A percentile compares a stretch with the other conserved stretches of the same genome.
phyloP scores from a whole-genome alignment of 2,329 filamentous ascomycete species.

The Sclerotinia nivalis region DNA sequence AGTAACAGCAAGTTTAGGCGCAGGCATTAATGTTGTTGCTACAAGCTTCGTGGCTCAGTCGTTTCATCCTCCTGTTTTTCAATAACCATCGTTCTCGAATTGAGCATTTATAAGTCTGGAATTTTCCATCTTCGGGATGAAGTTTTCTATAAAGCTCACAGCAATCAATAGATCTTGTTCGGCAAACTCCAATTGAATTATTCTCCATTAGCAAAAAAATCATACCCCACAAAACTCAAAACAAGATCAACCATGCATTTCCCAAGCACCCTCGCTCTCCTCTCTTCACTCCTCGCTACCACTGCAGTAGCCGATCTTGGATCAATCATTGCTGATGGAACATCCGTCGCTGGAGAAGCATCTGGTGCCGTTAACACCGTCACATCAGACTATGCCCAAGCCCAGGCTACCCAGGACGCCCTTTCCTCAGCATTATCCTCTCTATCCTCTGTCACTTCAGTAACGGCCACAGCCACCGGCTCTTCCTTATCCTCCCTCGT shows the following conservation, averaged over 20 bases:
- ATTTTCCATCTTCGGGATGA: no score
- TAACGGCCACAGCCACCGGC: slow-evolving; percentile 8
- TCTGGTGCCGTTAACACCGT: neutral
- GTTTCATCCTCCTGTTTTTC: slow-evolving; percentile 3
- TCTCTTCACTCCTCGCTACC: slow-evolving; percentile 13
- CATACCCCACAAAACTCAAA: no score
- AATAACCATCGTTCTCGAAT: neutral
- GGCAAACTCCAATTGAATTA: neutral
- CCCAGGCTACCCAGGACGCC: slow-evolving; percentile 9
- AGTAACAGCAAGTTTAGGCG: neutral
- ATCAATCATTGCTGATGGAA: neutral
- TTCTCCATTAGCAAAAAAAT: neutral
- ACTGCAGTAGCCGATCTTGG: neutral
- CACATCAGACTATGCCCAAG: slow-evolving; percentile 7
- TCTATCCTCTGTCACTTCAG: neutral
- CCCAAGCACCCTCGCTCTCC: neutral
- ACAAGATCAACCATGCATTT: slow-evolving; percentile 5
- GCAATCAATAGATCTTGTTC: no score
- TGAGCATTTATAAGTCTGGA: neutral
- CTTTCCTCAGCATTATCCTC: slow-evolving; percentile 13
- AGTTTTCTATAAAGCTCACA: neutral
- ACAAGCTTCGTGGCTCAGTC: neutral
- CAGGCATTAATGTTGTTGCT: neutral
- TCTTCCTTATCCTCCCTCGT: neutral
- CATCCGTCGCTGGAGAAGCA: neutral